phyloP scores from a whole-genome alignment of 2,329 filamentous ascomycete genomes.

The Calonectria pauciramosa region DNA sequence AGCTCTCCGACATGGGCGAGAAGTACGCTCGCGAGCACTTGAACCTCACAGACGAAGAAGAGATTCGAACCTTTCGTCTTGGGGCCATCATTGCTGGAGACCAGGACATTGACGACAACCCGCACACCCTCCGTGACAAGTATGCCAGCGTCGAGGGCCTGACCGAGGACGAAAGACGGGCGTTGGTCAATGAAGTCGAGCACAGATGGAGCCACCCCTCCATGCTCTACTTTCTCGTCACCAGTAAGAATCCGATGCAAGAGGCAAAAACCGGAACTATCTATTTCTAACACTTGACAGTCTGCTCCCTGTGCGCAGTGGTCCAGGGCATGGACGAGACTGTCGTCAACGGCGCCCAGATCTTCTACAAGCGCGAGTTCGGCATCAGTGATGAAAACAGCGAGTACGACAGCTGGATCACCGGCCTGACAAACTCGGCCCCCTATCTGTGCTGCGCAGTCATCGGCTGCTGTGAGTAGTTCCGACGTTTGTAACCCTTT shows the following conservation, averaged over 20 bases:
- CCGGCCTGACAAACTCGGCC: slow-evolving; percentile 72
- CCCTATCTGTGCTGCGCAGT: slow-evolving; percentile 78
- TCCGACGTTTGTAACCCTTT: no score
- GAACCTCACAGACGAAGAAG: slow-evolving; percentile 66
- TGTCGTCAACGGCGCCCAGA: slow-evolving; percentile 72
- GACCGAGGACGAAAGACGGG: slow-evolving; percentile 68
- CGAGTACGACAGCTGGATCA: slow-evolving; percentile 67
- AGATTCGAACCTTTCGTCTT: slow-evolving; percentile 70
- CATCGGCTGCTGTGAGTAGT: slow-evolving; percentile 73
- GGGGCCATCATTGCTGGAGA: slow-evolving; percentile 71
- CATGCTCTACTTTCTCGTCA: slow-evolving; percentile 75
- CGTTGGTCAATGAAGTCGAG: slow-evolving; percentile 71
- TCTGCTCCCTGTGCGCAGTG: slow-evolving; percentile 74
- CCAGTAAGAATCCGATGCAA: slow-evolving; percentile 50
- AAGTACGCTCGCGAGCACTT: slow-evolving; percentile 68
- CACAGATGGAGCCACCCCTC: slow-evolving; percentile 79
- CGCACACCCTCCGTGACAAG: slow-evolving; percentile 41
- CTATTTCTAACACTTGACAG: slow-evolving; percentile 33
- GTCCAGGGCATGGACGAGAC: slow-evolving; percentile 76
- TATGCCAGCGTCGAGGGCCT: slow-evolving; percentile 66
- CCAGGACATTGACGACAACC: slow-evolving; percentile 50
- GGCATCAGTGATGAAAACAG: slow-evolving; percentile 66
- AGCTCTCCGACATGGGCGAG: slow-evolving; percentile 69
- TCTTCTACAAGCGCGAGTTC: slow-evolving; percentile 74
- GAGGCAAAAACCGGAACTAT: neutral